Evolutionary conservation across 2,329 filamentous ascomycete species (phyloP).

Genomic region (Cordyceps farinosa): DNA sequence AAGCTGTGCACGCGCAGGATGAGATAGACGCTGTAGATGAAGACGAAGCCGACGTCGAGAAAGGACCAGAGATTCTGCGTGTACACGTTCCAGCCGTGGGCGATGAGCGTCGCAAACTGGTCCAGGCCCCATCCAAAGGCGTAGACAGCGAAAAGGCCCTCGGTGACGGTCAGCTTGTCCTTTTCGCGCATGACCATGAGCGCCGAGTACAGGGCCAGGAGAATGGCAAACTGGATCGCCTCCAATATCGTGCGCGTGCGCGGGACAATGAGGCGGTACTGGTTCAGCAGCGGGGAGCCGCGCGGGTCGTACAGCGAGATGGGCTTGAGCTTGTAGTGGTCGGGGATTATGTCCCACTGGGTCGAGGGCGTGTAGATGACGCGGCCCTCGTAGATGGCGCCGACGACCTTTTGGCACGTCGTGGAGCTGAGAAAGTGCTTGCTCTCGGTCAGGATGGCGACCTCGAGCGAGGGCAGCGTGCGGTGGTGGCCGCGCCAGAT

Average conservation of each 20-base stretch:
- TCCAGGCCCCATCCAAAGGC: constrained; percentile 76
- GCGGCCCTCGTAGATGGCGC: constrained; percentile 76
- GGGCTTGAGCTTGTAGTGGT: constrained; percentile 79
- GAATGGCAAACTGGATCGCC: constrained; percentile 65
- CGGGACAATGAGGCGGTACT: constrained; percentile 80
- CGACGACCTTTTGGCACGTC: constrained; percentile 76
- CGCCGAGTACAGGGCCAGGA: constrained; percentile 65
- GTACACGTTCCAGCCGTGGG: constrained; percentile 75
- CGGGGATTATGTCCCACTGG: constrained; percentile 79
- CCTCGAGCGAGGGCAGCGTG: constrained; percentile 73
- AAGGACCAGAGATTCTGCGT: constrained; percentile 89
- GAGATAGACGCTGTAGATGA: constrained; percentile 68
- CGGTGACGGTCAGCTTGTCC: constrained; percentile 51
- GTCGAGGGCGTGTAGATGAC: constrained; percentile 79
- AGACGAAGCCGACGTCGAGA: constrained; percentile 73
- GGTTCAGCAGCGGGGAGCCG: constrained; percentile 72
- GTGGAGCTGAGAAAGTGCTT: constrained; percentile 74
- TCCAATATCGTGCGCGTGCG: constrained; percentile 74
- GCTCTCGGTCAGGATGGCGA: constrained; percentile 78
- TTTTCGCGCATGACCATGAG: constrained; percentile 69
- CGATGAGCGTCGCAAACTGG: constrained; percentile 71
- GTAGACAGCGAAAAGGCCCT: constrained; percentile 68
- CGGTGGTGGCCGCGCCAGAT: constrained; percentile 48
- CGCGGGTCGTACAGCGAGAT: constrained; percentile 78
- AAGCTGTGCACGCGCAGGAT: constrained; percentile 64